These are phyloP conservation scores for Colletotrichum viniferum DNA, from an alignment of 2,329 filamentous ascomycete genomes.

Conservation along the genomic window DNA sequence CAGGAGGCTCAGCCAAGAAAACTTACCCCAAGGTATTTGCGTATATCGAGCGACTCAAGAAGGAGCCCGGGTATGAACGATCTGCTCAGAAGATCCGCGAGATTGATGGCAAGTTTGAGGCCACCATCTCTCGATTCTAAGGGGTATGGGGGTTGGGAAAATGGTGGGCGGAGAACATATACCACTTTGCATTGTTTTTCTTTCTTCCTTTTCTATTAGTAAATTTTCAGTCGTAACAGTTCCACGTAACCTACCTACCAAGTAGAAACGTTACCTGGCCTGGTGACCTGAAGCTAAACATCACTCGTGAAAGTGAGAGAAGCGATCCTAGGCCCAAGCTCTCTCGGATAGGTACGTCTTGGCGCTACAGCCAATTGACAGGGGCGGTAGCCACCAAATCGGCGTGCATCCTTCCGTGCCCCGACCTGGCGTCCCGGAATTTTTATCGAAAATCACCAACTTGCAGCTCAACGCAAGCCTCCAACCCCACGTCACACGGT, in stretches of 20 bases:
- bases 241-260: neutral
- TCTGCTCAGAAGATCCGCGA: slow-evolving; percentile 54
- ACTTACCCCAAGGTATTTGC: slow-evolving; percentile 49
- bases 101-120: slow-evolving; percentile 46
- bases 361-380: neutral
- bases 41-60: slow-evolving; percentile 50
- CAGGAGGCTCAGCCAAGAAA: slow-evolving; percentile 40
- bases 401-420: neutral
- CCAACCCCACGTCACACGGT: neutral
- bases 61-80: slow-evolving; percentile 51
- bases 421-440: neutral
- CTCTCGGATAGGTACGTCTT: neutral
- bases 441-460: neutral
- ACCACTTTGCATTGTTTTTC: neutral
- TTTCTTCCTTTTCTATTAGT: neutral
- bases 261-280: neutral
- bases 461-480: neutral
- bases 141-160: neutral
- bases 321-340: slow-evolving; percentile 1
- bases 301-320: neutral
- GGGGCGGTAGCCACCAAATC: neutral
- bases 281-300: neutral
- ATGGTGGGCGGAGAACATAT: neutral
- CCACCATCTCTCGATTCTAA: neutral
- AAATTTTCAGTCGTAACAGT: neutral